These are phyloP conservation scores for Domatiomyces globalis DNA, from an alignment of 2,329 filamentous ascomycete species.

Conservation along the genomic window DNA sequence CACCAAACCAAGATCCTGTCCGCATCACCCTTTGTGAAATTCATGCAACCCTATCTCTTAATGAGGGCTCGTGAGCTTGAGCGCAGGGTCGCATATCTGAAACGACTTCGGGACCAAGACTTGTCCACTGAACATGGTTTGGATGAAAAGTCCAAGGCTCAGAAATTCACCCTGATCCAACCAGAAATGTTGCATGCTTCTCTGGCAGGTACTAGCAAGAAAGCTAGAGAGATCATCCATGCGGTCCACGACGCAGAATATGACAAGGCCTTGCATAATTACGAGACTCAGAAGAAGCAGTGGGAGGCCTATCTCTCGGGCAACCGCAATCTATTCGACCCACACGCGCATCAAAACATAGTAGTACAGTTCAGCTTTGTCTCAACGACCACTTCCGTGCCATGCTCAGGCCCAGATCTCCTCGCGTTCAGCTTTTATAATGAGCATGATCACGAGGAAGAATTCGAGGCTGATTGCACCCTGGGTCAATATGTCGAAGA, in stretches of 20 bases:
- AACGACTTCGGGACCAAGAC: constrained; percentile 62
- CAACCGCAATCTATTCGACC: constrained; percentile 80
- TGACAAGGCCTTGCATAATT: constrained; percentile 85
- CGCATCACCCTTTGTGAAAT: constrained; percentile 90
- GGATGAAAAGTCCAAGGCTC: constrained; percentile 48
- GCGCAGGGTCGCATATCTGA: constrained; percentile 65
- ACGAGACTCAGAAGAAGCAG: constrained; percentile 82
- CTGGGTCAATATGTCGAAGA: constrained; percentile 92
- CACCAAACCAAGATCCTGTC: constrained; percentile 88
- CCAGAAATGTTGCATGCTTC: constrained; percentile 89
- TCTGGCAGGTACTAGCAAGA: constrained; percentile 62
- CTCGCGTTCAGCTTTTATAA: constrained; percentile 87
- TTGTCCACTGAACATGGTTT: constrained; percentile 29
- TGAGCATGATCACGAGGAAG: constrained; percentile 59
- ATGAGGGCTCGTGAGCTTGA: constrained; percentile 89
- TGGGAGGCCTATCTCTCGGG: constrained; percentile 93
- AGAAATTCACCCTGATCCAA: constrained; percentile 78
- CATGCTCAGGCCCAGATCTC: constrained; percentile 81
- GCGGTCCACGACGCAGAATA: constrained; percentile 95
- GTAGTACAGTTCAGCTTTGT: constrained; percentile 88
- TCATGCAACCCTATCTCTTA: constrained; percentile 81
- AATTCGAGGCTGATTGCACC: constrained; percentile 71
- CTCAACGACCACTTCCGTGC: constrained; percentile 84
- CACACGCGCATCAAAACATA: constrained; percentile 91
- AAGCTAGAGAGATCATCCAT: constrained; percentile 84